These are phyloP conservation scores for Raphidocelis subcapitata DNA, from an alignment of 139 green algal species.

Conservation along the genomic window DNA sequence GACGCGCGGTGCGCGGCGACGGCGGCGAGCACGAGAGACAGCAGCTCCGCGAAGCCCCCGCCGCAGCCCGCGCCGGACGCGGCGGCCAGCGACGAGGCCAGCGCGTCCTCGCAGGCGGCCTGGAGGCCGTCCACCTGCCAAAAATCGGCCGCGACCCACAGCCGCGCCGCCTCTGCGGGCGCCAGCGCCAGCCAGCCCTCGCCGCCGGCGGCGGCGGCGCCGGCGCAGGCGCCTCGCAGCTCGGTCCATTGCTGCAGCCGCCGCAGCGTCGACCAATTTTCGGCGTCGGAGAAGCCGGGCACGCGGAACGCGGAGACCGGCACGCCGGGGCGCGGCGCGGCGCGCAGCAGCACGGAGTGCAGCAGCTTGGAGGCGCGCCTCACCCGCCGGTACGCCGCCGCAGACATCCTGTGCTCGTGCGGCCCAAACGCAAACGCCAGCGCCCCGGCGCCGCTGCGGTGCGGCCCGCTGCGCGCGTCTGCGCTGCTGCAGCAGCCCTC, in stretches of 20 bases:
- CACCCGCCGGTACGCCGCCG: constrained; percentile 1
- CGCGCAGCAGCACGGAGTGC: background rate
- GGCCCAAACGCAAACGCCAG: constrained; percentile 16
- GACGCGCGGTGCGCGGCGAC: background rate
- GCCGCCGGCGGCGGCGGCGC: too few species aligned
- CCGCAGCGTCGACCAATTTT: constrained; percentile 17
- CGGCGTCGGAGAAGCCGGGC: constrained; percentile 9
- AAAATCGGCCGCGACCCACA: constrained; percentile 31
- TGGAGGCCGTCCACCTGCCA: constrained; percentile 26
- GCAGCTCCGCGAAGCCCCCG: background rate
- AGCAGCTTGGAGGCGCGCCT: constrained; percentile 9
- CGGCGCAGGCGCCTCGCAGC: too few species aligned
- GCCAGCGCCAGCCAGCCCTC: background rate
- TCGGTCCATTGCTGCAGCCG: constrained; percentile 18
- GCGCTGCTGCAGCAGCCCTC: background rate
- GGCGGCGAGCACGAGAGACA: constrained; percentile 4
- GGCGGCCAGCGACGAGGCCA: background rate
- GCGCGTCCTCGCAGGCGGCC: constrained; percentile 18
- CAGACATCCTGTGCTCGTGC: constrained; percentile 1
- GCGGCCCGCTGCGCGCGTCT: background rate
- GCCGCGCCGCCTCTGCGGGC: constrained; percentile 1
- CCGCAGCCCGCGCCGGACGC: background rate
- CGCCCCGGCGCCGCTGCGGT: background rate
- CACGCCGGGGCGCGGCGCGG: too few species aligned
- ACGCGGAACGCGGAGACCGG: background rate